Conservation (phyloP, 306 rosid genomes). For the Ormosia semicastrata region DNA sequence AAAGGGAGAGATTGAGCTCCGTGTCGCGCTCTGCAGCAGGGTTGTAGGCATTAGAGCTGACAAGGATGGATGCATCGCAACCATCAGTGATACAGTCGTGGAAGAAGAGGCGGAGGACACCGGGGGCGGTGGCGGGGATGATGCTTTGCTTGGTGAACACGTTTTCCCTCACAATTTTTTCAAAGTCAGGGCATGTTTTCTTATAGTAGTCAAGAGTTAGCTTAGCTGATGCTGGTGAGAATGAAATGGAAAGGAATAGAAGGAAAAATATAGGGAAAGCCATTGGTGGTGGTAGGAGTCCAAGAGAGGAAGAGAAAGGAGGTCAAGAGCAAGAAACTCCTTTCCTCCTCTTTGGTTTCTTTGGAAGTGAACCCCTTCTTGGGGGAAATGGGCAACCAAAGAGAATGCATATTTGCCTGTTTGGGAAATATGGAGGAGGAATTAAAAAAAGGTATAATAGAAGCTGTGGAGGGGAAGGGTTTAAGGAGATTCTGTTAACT, state of each 20-base stretch:
- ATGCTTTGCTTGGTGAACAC: slow-evolving; percentile 38
- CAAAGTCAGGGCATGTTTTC: slow-evolving; percentile 48
- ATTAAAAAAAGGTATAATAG: background rate
- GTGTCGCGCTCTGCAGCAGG: slow-evolving; percentile 56
- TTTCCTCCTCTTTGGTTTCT: slow-evolving; percentile 21
- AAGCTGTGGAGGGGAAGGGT: slow-evolving; percentile 34
- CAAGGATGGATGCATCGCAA: slow-evolving; percentile 53
- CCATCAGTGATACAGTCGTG: slow-evolving; percentile 63
- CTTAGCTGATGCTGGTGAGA: slow-evolving; percentile 2
- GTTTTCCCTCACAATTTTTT: slow-evolving; percentile 25
- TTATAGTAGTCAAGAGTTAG: slow-evolving; percentile 47
- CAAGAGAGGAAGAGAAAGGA: background rate
- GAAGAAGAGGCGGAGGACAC: slow-evolving; percentile 56
- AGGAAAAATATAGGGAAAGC: slow-evolving; percentile 31
- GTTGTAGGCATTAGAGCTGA: slow-evolving; percentile 42
- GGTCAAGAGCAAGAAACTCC: background rate
- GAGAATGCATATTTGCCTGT: slow-evolving; percentile 14
- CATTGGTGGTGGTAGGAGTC: background rate
- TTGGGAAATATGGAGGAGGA: background rate
- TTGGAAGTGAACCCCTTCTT: background rate
- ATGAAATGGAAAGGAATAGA: slow-evolving; percentile 33
- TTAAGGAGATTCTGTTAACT: slow-evolving; percentile 14
- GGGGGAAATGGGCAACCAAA: background rate
- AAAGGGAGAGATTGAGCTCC: slow-evolving; percentile 41
- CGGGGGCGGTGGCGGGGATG: slow-evolving; percentile 45